Evolutionary conservation across 192 early-diverging fungal genomes (phyloP), one percentile per base, ranked within the genome.

Genomic region (Umbelopsis ramanniana): DNA sequence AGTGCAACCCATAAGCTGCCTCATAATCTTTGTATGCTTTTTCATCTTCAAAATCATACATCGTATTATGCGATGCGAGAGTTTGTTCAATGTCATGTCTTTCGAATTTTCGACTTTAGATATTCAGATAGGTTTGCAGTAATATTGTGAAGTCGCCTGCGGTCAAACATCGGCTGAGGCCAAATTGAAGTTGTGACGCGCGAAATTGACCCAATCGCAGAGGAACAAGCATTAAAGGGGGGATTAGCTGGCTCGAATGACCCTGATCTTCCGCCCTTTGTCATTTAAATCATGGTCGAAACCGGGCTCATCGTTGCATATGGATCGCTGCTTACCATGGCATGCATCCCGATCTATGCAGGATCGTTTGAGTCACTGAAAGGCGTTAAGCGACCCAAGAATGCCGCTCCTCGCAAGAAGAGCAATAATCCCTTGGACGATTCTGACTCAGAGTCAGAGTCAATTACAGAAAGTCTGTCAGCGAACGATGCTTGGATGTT

Each of bases 401-500:
- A 50, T 37, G 68, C 47, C 46, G 46, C 19, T 23, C n/a, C 71
- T 69, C 73, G 22, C 74, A 69, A 38, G 74, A 80, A 46, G 60
- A 68, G 54, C 48, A 68, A 24, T 33, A 72, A 73, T 19, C 75
- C 69, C 26, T 52, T 81, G 63, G 79, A 82, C 71, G 80, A 88
- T 69, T 88, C 89, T 1, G 89, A 91, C 67, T 85, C 84, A n/a
- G 89, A 88, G 46, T 85, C 89, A 67, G 88, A 89, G 23, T 88
- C 90, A 17, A 89, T 92, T 14, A 69, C 71, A 37, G 97, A 98
- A 69, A 89, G 89, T 53, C 91, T 98, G 71, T 88, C 91, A 11
- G 74, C 94, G 1, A 86, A 92, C 70, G 97, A 98, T 75, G 97
- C 97, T 24, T 93, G 95, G 71, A 89, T 90, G 93, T 96, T 97